Conservation (phyloP, 1,284 basidiomycete genomes). For the Hemileia vastatrix region DNA sequence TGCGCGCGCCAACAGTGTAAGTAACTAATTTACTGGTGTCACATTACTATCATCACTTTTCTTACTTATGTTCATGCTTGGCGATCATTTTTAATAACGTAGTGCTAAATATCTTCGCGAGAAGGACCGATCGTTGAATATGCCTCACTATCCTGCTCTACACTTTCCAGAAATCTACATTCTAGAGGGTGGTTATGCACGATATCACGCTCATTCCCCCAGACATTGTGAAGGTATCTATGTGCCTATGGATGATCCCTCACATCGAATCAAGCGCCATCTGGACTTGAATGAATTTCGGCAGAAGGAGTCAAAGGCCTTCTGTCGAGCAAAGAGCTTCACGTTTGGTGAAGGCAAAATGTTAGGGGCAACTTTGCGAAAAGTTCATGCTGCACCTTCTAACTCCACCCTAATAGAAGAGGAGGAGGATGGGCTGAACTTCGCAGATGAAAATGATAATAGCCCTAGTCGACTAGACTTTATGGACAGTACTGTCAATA, state of each 20-base stretch:
- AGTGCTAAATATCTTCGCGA: conserved; percentile 87
- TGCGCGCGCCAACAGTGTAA: conserved; percentile 90
- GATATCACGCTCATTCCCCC: conserved; percentile 46
- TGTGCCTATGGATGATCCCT: conserved; percentile 87
- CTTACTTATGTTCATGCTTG: conserved; percentile 21
- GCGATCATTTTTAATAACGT: no score
- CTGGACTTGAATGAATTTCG: conserved; percentile 86
- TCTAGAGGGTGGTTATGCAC: conserved; percentile 86
- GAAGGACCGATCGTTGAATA: conserved; percentile 77
- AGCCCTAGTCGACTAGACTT: no score
- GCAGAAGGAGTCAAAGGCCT: conserved; percentile 61
- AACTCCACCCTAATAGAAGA: no score
- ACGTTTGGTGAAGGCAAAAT: conserved; percentile 60
- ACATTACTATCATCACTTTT: conserved; percentile 21
- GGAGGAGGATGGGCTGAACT: no score
- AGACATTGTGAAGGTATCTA: conserved; percentile 49
- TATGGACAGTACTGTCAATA: no score
- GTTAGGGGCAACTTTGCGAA: no score
- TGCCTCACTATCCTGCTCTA: conserved; percentile 77
- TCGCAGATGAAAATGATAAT: no score
- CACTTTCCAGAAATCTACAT: conserved; percentile 97
- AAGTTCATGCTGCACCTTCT: no score
- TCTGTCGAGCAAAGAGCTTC: conserved; percentile 75
- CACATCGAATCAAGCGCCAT: conserved; percentile 63
- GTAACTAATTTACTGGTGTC: conserved; percentile 34